These are phyloP conservation scores for Mucor sp. DNA, from an alignment of 371 early-diverging fungal genomes.

Conservation along the genomic window DNA sequence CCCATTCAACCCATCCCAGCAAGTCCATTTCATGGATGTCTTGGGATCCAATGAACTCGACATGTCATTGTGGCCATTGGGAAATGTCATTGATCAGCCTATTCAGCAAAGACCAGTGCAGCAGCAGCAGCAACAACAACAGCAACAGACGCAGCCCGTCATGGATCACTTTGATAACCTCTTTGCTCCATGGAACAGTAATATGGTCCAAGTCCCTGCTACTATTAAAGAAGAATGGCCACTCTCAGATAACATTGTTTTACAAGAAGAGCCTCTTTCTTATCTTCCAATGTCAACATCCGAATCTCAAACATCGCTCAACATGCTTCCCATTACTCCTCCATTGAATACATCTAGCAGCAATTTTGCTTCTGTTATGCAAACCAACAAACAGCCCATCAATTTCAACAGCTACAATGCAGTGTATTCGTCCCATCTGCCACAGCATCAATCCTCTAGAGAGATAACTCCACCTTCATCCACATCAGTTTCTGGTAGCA, in stretches of 20 bases:
- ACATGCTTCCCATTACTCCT: conserved; percentile 3
- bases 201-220: neutral
- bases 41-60: neutral
- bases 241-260: neutral
- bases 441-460: neutral
- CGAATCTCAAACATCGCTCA: neutral
- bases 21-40: neutral
- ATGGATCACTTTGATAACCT: neutral
- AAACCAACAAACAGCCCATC: neutral
- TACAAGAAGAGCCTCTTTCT: neutral
- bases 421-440: neutral
- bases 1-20: neutral
- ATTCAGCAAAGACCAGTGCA: too few species aligned
- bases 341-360: neutral
- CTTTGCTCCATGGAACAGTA: conserved; percentile 10
- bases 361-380: neutral
- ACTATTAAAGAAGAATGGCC: conserved; percentile 23
- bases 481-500: conserved; percentile 6
- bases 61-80: neutral
- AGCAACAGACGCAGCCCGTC: neutral
- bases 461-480: conserved; percentile 21
- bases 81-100: neutral
- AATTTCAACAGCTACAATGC: neutral
- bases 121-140: neutral
- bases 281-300: neutral